A percentile compares a stretch with the other conserved stretches of the same genome.
These are phyloP conservation scores for Lasiodiplodia hormozganensis DNA, from an alignment of 2,329 filamentous ascomycete species.

Conservation along the genomic window DNA sequence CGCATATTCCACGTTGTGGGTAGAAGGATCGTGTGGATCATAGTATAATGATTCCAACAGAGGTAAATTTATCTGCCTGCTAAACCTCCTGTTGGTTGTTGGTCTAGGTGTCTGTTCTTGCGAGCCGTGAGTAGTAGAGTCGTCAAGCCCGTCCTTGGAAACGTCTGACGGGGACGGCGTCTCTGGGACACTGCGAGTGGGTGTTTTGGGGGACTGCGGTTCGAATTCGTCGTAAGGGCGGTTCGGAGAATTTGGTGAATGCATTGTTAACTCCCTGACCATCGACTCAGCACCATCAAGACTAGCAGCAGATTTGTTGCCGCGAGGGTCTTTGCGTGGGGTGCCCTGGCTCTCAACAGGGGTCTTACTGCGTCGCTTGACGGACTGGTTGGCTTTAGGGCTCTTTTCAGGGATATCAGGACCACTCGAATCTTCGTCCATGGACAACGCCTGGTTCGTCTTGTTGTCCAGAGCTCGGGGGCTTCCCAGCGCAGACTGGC, in stretches of 20 bases:
- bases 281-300: slow-evolving; percentile 57
- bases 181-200: slow-evolving; percentile 41
- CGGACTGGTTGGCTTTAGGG: slow-evolving; percentile 30
- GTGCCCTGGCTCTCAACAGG: slow-evolving; percentile 22
- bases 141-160: neutral
- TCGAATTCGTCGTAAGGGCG: slow-evolving; percentile 47
- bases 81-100: slow-evolving; percentile 41
- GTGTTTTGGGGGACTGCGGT: slow-evolving; percentile 41
- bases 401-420: slow-evolving; percentile 31
- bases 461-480: slow-evolving; percentile 54
- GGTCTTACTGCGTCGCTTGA: slow-evolving; percentile 21
- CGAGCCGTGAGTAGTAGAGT: slow-evolving; percentile 29
- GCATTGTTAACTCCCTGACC: slow-evolving; percentile 58
- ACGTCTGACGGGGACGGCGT: neutral
- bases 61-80: slow-evolving; percentile 53
- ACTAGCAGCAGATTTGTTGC: slow-evolving; percentile 41
- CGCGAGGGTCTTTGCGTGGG: slow-evolving; percentile 18
- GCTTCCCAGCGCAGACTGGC: slow-evolving; percentile 60
- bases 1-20: slow-evolving; percentile 56
- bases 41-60: slow-evolving; percentile 54
- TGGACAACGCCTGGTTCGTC: slow-evolving; percentile 40
- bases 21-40: slow-evolving; percentile 51
- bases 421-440: slow-evolving; percentile 29
- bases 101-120: slow-evolving; percentile 47
- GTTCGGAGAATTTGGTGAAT: slow-evolving; percentile 49